A percentile compares a stretch with the other conserved stretches of the same genome.
These are phyloP conservation scores for Elasticomyces elasticus DNA, from an alignment of 495 filamentous ascomycete species.

Conservation along the genomic window DNA sequence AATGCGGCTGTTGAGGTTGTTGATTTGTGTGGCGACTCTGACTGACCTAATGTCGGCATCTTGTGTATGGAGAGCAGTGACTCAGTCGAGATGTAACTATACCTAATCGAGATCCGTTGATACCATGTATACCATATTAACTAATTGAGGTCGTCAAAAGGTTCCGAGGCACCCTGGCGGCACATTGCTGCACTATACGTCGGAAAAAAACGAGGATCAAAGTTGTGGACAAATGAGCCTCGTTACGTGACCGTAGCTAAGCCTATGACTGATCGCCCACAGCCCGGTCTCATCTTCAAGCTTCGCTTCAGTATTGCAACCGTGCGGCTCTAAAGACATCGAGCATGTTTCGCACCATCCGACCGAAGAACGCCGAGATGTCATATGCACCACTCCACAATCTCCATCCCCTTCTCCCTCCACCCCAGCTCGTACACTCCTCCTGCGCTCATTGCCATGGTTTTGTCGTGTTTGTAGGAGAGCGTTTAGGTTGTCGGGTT, in stretches of 20 bases:
- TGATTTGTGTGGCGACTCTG: too few relatives aligned
- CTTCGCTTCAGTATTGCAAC: background rate
- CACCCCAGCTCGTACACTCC: background rate
- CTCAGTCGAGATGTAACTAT: too few relatives aligned
- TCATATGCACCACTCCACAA: background rate
- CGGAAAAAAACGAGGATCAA: too few relatives aligned
- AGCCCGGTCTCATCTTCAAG: slow-evolving; percentile 5
- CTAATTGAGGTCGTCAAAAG: too few relatives aligned
- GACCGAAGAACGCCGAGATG: background rate
- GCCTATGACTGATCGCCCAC: background rate
- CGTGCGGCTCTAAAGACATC: slow-evolving; percentile 3
- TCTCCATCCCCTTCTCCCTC: background rate
- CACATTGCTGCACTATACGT: too few relatives aligned
- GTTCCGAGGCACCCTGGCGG: too few relatives aligned
- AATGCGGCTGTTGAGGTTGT: too few relatives aligned
- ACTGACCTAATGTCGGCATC: too few relatives aligned
- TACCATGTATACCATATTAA: too few relatives aligned
- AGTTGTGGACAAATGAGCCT: too few relatives aligned
- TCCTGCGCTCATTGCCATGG: background rate
- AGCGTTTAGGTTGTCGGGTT: slow-evolving; percentile 45
- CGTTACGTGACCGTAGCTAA: background rate
- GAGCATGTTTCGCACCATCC: background rate
- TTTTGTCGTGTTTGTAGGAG: background rate
- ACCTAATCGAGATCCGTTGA: too few relatives aligned
- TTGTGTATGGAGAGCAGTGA: too few relatives aligned